These are phyloP conservation scores for Fusarium acutatum DNA, from an alignment of 2,329 filamentous ascomycete genomes.

Conservation along the genomic window DNA sequence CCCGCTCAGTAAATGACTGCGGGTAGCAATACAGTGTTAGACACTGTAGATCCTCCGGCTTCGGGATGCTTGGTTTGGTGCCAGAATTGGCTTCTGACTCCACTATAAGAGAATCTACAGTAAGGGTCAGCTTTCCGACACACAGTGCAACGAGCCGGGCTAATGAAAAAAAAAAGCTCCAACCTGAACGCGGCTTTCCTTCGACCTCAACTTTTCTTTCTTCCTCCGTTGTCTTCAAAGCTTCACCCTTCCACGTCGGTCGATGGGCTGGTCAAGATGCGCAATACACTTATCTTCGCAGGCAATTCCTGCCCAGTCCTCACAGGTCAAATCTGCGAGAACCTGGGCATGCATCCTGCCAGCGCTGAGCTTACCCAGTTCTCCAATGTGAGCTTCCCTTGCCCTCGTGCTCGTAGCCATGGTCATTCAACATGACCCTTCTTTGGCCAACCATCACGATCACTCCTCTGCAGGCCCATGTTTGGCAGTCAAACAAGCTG, in stretches of 20 bases:
- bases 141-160: constrained; percentile 25
- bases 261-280: constrained; percentile 57
- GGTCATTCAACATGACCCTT: constrained; percentile 5
- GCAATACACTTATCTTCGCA: constrained; percentile 73
- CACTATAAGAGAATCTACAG: constrained; percentile 17
- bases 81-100: neutral
- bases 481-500: constrained; percentile 6
- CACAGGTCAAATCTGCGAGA: constrained; percentile 72
- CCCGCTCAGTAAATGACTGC: constrained; percentile 32
- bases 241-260: constrained; percentile 32
- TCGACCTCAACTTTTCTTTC: constrained; percentile 25
- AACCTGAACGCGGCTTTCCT: constrained; percentile 32
- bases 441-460: constrained; percentile 14
- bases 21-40: constrained; percentile 4
- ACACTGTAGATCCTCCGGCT: constrained; percentile 15
- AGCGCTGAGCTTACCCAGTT: constrained; percentile 74
- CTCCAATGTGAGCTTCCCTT: constrained; percentile 67
- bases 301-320: constrained; percentile 73
- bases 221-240: constrained; percentile 35
- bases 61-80: neutral
- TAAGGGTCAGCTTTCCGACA: neutral
- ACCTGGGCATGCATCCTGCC: constrained; percentile 71
- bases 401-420: constrained; percentile 18
- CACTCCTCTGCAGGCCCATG: neutral
- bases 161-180: constrained; percentile 39